These are phyloP conservation scores for Liquidambar formosana DNA, from an alignment of 164 flowering plant genomes.

Conservation along the genomic window DNA sequence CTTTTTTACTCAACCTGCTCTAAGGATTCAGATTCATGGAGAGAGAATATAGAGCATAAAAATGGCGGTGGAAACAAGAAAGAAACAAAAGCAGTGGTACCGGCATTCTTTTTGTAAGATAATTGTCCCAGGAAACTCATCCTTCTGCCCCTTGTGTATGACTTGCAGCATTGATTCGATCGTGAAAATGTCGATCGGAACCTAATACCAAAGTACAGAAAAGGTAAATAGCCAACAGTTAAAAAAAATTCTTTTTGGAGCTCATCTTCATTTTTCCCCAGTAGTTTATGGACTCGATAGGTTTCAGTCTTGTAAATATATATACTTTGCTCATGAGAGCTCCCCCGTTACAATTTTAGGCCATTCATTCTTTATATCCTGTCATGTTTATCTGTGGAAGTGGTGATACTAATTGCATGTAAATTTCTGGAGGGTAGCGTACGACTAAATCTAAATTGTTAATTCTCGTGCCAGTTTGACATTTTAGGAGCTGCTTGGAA, in stretches of 20 bases:
- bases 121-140: neutral
- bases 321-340: conserved; percentile 13
- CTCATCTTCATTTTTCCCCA: conserved; percentile 12
- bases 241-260: conserved; percentile 30
- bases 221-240: conserved; percentile 29
- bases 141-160: neutral
- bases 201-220: conserved; percentile 20
- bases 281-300: conserved; percentile 12
- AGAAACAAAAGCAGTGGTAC: conserved; percentile 7
- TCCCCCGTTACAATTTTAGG: conserved; percentile 22
- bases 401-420: neutral
- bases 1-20: neutral
- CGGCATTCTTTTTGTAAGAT: conserved; percentile 4
- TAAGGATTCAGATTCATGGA: neutral
- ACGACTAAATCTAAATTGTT: neutral
- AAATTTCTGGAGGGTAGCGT: neutral
- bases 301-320: conserved; percentile 29
- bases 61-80: neutral
- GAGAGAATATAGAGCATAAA: neutral
- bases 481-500: too few species aligned
- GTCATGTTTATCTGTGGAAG: neutral
- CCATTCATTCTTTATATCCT: conserved; percentile 25
- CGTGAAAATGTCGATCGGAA: conserved; percentile 6
- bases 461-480: too few species aligned
- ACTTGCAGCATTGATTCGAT: conserved; percentile 4